Percentiles rank a stretch among this genome's conserved stretches.
Evolutionary conservation across 345 rosid genomes (phyloP).

Genomic region (Zanthoxylum bungeanum): DNA sequence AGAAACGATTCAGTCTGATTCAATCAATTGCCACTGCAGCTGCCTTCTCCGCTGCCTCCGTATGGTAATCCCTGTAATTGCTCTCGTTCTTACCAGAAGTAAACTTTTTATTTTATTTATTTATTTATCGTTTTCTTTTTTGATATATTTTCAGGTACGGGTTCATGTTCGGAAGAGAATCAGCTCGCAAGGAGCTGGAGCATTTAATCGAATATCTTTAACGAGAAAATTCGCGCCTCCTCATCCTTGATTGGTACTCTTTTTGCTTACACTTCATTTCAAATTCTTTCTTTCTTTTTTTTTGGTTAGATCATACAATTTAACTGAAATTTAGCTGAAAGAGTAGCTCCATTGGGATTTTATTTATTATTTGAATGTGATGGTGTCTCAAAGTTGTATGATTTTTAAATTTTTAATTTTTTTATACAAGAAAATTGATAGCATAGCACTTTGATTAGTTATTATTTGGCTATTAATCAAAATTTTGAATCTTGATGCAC

Average conservation of each 20-base stretch:
- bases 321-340: not conserved
- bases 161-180: conserved; percentile 91
- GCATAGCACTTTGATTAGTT: not conserved
- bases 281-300: not conserved
- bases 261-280: not conserved
- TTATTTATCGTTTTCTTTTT: not conserved
- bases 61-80: conserved; percentile 39
- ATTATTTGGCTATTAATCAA: not conserved
- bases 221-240: conserved; percentile 36
- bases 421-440: not conserved
- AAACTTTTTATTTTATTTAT: too few species aligned
- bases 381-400: too few species aligned
- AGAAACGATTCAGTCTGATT: conserved; percentile 58
- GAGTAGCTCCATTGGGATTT: not conserved
- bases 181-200: conserved; percentile 83
- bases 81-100: not conserved
- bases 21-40: conserved; percentile 82
- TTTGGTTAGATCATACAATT: not conserved
- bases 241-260: conserved; percentile 36
- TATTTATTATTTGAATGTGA: too few species aligned
- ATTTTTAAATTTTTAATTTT: not conserved
- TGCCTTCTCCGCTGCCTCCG: conserved; percentile 86
- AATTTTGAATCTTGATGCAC: too few species aligned
- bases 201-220: conserved; percentile 75
- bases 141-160: conserved; percentile 58